Conservation (phyloP, 2,329 filamentous ascomycete genomes). For the Penicillium sp. region DNA sequence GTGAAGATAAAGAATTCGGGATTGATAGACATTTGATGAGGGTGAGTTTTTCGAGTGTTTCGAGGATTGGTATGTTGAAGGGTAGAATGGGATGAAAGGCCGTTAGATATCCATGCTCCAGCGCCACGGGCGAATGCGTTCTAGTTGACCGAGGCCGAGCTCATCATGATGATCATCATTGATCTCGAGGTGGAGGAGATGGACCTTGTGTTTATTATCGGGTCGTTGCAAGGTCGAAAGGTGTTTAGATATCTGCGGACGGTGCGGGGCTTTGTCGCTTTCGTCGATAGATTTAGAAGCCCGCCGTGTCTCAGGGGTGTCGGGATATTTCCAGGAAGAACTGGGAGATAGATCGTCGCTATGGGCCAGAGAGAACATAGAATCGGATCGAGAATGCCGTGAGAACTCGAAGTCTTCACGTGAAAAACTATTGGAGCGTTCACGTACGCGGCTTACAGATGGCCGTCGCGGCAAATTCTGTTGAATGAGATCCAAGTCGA, state of each 20-base stretch:
- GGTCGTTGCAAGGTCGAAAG: constrained; percentile 32
- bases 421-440: constrained; percentile 9
- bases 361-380: constrained; percentile 29
- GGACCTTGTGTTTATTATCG: constrained; percentile 33
- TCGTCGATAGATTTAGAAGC: constrained; percentile 37
- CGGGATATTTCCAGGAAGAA: constrained; percentile 33
- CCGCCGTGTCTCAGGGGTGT: constrained; percentile 38
- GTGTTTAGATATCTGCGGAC: constrained; percentile 32
- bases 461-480: constrained; percentile 17
- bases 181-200: constrained; percentile 39
- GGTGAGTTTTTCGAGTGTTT: neutral
- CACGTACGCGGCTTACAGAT: constrained; percentile 15
- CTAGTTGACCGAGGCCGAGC: constrained; percentile 32
- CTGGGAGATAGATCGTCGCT: constrained; percentile 29
- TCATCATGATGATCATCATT: constrained; percentile 33
- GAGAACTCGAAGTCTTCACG: constrained; percentile 16
- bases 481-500: constrained; percentile 10
- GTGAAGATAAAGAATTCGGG: neutral
- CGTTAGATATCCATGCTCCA: constrained; percentile 47
- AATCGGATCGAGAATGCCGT: constrained; percentile 33
- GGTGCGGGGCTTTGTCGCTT: constrained; percentile 28
- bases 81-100: neutral
- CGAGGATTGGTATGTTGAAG: neutral
- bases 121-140: constrained; percentile 39
- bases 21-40: constrained; percentile 20